Evolutionary conservation across 129 eudicot species (phyloP).

Genomic region (Mikania micrantha): DNA sequence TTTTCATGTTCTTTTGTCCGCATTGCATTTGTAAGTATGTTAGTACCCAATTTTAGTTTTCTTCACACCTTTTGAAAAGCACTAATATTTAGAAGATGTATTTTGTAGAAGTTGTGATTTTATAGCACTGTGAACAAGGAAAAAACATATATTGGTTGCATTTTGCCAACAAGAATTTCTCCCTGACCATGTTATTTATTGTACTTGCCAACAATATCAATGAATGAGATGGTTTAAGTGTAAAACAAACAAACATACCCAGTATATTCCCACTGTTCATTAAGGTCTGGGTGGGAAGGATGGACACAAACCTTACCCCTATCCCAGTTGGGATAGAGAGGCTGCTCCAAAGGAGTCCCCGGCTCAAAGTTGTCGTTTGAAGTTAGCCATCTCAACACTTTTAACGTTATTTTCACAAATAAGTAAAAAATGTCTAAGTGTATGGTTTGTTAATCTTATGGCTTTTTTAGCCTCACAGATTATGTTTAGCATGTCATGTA

Average conservation of each 20-base stretch:
- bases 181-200: neutral
- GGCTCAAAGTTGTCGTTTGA: no score
- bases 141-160: constrained; percentile 14
- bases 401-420: no score
- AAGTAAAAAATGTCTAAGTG: no score
- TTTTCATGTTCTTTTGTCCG: neutral
- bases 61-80: neutral
- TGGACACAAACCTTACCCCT: no score
- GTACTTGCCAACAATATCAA: constrained; percentile 18
- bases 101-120: constrained; percentile 1
- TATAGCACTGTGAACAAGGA: neutral
- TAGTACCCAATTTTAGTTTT: neutral
- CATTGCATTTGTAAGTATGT: neutral
- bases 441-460: neutral
- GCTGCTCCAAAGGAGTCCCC: no score
- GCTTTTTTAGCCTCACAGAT: neutral
- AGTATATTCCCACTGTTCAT: no score
- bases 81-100: neutral
- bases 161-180: constrained; percentile 19
- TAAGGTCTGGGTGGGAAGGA: no score
- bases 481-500: constrained; percentile 6
- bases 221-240: constrained; percentile 7
- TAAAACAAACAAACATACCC: no score
- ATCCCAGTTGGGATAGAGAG: no score
- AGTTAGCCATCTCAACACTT: no score